These are phyloP conservation scores for Pyricularia grisea DNA, from an alignment of 2,329 filamentous ascomycete species.

Conservation along the genomic window DNA sequence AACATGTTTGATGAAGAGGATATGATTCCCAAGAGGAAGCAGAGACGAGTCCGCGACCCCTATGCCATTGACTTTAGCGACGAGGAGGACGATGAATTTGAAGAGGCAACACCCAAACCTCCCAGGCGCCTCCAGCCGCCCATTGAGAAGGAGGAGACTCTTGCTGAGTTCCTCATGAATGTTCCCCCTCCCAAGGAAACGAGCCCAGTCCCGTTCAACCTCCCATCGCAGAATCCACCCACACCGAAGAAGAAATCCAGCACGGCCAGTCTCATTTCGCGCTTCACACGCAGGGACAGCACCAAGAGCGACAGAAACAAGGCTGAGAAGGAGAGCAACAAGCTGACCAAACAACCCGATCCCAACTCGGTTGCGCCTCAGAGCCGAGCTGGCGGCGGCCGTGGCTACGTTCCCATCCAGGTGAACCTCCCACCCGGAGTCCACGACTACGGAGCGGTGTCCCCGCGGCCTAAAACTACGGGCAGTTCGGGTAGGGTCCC, in stretches of 20 bases:
- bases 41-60: constrained; percentile 72
- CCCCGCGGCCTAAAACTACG: constrained; percentile 9
- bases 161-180: constrained; percentile 66
- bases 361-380: constrained; percentile 9
- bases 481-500: constrained; percentile 28
- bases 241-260: constrained; percentile 55
- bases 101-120: constrained; percentile 28
- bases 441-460: constrained; percentile 25
- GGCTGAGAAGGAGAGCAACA: neutral
- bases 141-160: constrained; percentile 50
- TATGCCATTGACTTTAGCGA: constrained; percentile 86
- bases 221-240: constrained; percentile 16
- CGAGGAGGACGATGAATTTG: constrained; percentile 46
- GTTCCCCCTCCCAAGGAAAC: constrained; percentile 54
- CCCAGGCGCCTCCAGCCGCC: constrained; percentile 26
- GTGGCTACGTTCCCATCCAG: constrained; percentile 44
- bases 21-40: constrained; percentile 61
- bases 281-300: constrained; percentile 36
- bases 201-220: constrained; percentile 21
- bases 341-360: neutral
- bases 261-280: constrained; percentile 50
- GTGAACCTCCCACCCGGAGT: constrained; percentile 35
- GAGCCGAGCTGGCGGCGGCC: constrained; percentile 26
- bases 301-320: constrained; percentile 9
- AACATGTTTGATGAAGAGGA: constrained; percentile 39